phyloP scores from a whole-genome alignment of 2,329 filamentous ascomycete species.

The Aspergillus sp. region DNA sequence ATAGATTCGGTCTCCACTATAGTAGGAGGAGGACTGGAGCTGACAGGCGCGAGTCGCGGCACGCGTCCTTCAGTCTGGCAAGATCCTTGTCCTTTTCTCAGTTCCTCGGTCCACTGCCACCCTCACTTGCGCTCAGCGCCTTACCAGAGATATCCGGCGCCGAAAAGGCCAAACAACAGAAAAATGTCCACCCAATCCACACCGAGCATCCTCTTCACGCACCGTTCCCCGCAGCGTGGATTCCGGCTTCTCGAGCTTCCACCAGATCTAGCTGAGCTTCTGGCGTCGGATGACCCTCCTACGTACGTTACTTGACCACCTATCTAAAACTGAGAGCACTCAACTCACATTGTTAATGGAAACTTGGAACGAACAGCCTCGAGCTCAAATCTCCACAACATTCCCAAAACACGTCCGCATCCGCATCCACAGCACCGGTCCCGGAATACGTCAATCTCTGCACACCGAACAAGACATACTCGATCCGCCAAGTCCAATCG shows the following conservation, averaged over 20 bases:
- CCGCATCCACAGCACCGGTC: slow-evolving; percentile 29
- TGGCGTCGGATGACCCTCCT: slow-evolving; percentile 53
- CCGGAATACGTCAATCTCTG: slow-evolving; percentile 61
- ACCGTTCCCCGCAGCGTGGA: slow-evolving; percentile 52
- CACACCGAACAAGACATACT: slow-evolving; percentile 61
- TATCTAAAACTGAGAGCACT: too few species aligned
- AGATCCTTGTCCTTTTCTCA: too few species aligned
- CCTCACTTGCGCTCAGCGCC: neutral
- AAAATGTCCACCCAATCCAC: slow-evolving; percentile 46
- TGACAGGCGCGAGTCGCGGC: too few species aligned
- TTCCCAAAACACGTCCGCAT: slow-evolving; percentile 26
- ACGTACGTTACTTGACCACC: slow-evolving; percentile 31
- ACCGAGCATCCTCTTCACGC: slow-evolving; percentile 45
- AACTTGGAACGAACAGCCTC: slow-evolving; percentile 34
- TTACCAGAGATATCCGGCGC: neutral
- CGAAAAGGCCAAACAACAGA: neutral
- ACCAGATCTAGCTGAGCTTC: slow-evolving; percentile 58
- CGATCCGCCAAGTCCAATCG: slow-evolving; percentile 67
- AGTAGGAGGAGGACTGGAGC: too few species aligned
- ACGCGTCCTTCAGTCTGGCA: too few species aligned
- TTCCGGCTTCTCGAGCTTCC: slow-evolving; percentile 66
- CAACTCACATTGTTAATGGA: neutral
- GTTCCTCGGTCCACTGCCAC: too few species aligned
- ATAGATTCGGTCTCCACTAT: too few species aligned
- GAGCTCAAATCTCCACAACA: slow-evolving; percentile 48